phyloP scores from a whole-genome alignment of 331 rosid species.

The Dryas integrifolia region DNA sequence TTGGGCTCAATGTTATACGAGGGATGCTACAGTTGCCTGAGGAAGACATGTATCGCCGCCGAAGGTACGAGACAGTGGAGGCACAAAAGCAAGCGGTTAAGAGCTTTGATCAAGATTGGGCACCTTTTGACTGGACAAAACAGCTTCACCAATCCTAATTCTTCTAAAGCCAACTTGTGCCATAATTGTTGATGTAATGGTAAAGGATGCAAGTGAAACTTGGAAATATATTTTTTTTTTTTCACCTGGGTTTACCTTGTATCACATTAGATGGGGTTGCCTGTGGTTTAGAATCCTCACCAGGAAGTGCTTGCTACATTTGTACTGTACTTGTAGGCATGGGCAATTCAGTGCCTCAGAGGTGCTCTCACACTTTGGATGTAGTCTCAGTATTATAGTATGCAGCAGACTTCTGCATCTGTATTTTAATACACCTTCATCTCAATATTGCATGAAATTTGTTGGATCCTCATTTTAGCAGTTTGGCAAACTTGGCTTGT shows the following conservation, averaged over 20 bases:
- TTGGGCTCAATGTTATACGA: constrained; percentile 76
- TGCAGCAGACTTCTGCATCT: too few relatives aligned
- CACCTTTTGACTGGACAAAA: constrained; percentile 78
- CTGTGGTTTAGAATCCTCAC: too few relatives aligned
- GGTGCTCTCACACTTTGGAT: too few relatives aligned
- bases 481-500: too few relatives aligned
- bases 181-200: not conserved
- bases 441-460: too few relatives aligned
- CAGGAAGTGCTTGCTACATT: too few relatives aligned
- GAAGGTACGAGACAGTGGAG: constrained; percentile 44
- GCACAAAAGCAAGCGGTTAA: constrained; percentile 71
- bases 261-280: not conserved
- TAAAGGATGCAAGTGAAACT: too few relatives aligned
- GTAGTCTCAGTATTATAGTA: too few relatives aligned
- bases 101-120: constrained; percentile 59
- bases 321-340: too few relatives aligned
- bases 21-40: constrained; percentile 74
- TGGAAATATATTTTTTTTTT: not conserved
- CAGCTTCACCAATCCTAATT: constrained; percentile 42
- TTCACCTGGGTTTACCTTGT: not conserved
- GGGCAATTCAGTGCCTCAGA: too few relatives aligned
- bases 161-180: not conserved
- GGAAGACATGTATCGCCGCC: constrained; percentile 74
- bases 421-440: too few relatives aligned
- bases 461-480: too few relatives aligned